These are phyloP conservation scores for Cucurbita argyrosperma DNA, from an alignment of 306 rosid genomes.

Conservation along the genomic window DNA sequence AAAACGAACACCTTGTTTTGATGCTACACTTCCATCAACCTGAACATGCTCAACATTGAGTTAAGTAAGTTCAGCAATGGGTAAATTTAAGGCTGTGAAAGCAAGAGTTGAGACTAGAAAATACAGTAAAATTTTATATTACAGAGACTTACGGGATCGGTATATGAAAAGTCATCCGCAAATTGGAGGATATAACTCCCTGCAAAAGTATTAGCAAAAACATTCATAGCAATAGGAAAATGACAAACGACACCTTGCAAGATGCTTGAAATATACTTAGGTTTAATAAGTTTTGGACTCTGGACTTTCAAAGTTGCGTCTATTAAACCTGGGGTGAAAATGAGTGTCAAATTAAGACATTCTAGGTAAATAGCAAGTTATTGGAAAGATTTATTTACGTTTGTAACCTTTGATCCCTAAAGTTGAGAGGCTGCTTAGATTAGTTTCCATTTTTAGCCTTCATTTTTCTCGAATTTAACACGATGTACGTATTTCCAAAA, in stretches of 20 bases:
- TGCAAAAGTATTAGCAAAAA: constrained; percentile 10
- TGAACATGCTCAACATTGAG: constrained; percentile 7
- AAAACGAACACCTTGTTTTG: constrained; percentile 91
- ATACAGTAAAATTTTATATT: not conserved
- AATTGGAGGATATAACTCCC: constrained; percentile 74
- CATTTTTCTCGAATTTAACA: not conserved
- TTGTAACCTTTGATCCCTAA: not conserved
- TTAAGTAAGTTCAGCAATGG: constrained; percentile 8
- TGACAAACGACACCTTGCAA: not conserved
- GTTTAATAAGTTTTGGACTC: not conserved
- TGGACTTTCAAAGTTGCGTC: not conserved
- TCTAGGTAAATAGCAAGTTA: not conserved
- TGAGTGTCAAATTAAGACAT: not conserved
- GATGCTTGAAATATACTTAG: constrained; percentile 15
- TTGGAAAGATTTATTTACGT: not conserved
- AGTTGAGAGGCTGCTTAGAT: not conserved
- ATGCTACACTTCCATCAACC: constrained; percentile 84
- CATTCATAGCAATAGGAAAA: not conserved
- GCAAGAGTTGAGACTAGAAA: not conserved
- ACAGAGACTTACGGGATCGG: constrained; percentile 69
- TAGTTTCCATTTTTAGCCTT: not conserved
- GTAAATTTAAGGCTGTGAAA: not conserved
- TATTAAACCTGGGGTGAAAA: not conserved
- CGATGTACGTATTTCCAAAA: not conserved
- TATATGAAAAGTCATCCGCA: constrained; percentile 78